phyloP scores from a whole-genome alignment of 1,284 basidiomycete species.

The Irpex lacteus region DNA sequence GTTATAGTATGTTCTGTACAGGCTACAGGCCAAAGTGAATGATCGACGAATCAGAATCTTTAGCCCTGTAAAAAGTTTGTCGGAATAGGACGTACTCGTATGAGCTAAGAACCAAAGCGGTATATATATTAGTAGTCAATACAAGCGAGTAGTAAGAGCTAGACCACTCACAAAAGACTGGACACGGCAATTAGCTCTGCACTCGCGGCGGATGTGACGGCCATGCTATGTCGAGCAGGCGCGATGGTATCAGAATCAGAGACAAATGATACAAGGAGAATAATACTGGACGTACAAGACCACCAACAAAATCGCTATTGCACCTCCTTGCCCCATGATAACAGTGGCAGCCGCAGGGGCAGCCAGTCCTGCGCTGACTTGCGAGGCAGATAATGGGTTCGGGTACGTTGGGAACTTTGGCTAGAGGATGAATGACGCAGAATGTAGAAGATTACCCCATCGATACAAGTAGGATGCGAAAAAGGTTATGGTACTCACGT shows the following conservation, averaged over 20 bases:
- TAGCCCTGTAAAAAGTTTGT: background rate
- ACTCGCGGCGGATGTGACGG: constrained; percentile 57
- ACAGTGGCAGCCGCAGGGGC: constrained; percentile 52
- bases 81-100: constrained; percentile 36
- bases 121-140: background rate
- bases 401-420: constrained; percentile 54
- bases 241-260: too few relatives aligned
- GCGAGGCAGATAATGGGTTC: constrained; percentile 43
- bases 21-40: constrained; percentile 19
- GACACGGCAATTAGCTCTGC: constrained; percentile 63
- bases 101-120: constrained; percentile 21
- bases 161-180: constrained; percentile 43
- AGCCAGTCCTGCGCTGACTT: constrained; percentile 50
- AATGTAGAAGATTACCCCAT: background rate
- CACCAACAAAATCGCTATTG: constrained; percentile 48
- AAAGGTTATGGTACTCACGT: constrained; percentile 27
- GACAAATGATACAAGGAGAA: constrained; percentile 5
- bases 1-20: constrained; percentile 69
- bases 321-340: constrained; percentile 50
- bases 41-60: too few relatives aligned
- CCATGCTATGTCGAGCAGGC: constrained; percentile 34
- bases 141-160: background rate
- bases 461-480: background rate
- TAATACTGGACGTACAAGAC: constrained; percentile 39
- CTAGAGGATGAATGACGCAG: constrained; percentile 21